Conservation (phyloP, 2,329 filamentous ascomycete genomes). For the Fusarium sterilihyphosum region DNA sequence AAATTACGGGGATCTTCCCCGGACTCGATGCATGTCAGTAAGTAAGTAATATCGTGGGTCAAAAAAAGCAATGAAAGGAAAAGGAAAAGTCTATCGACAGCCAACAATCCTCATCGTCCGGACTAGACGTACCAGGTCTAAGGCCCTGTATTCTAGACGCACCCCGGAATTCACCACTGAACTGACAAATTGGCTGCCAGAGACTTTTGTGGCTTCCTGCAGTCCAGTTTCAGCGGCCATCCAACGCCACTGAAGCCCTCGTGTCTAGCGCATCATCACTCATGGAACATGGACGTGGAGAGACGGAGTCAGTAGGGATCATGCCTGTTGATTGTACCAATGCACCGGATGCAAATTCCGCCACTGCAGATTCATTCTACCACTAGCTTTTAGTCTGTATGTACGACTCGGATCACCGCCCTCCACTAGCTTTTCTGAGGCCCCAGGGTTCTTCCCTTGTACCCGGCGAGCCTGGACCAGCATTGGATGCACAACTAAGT, state of each 20-base stretch:
- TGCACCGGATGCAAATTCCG: conserved; percentile 1
- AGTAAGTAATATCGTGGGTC: not conserved
- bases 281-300: not conserved
- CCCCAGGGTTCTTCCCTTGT: conserved; percentile 9
- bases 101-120: not conserved
- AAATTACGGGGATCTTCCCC: not conserved
- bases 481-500: not conserved
- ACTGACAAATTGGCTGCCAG: not conserved
- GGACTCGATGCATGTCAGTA: not conserved
- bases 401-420: conserved; percentile 37
- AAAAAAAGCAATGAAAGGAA: not conserved
- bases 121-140: not conserved
- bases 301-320: not conserved
- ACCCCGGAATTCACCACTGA: not conserved
- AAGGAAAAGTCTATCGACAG: not conserved
- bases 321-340: conserved; percentile 1
- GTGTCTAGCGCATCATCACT: not conserved
- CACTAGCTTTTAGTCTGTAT: conserved; percentile 1
- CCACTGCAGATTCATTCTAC: conserved; percentile 2
- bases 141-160: not conserved
- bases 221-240: not conserved
- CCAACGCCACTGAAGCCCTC: not conserved
- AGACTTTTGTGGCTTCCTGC: not conserved
- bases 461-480: conserved; percentile 25
- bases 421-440: conserved; percentile 23